phyloP scores from a whole-genome alignment of 1,139 yeast genomes.

The Pichiaceae sp. region DNA sequence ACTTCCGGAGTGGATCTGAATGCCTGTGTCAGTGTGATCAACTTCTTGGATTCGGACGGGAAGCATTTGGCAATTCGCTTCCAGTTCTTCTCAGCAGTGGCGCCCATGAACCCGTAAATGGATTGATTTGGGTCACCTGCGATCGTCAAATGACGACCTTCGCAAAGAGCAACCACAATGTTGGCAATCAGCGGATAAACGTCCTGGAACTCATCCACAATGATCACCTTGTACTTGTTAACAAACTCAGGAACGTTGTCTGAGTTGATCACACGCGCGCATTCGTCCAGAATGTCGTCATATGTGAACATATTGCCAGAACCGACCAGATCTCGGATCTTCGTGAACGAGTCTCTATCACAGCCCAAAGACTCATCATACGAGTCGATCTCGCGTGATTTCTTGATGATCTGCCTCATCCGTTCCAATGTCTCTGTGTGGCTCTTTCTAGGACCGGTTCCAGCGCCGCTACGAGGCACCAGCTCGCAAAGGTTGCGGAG shows the following conservation, averaged over 20 bases:
- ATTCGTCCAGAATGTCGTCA: constrained; percentile 28
- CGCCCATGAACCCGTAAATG: constrained; percentile 59
- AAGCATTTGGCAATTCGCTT: constrained; percentile 10
- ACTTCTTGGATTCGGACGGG: constrained; percentile 16
- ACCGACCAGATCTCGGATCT: constrained; percentile 24
- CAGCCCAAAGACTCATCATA: background rate
- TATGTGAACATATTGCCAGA: constrained; percentile 32
- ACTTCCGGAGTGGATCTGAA: constrained; percentile 57
- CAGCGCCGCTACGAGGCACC: background rate
- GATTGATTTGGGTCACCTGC: constrained; percentile 75
- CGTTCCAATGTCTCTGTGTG: background rate
- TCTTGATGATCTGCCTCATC: constrained; percentile 2
- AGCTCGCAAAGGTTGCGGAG: constrained; percentile 1
- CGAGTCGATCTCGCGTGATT: background rate
- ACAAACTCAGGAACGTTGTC: constrained; percentile 8
- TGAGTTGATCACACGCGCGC: constrained; percentile 20
- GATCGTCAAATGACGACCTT: constrained; percentile 44
- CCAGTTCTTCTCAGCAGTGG: constrained; percentile 23
- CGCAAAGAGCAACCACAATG: constrained; percentile 32
- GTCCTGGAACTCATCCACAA: constrained; percentile 77
- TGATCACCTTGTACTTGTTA: constrained; percentile 28
- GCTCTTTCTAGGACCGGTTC: background rate
- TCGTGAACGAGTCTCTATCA: constrained; percentile 7
- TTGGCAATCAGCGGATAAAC: constrained; percentile 44
- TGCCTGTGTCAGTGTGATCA: constrained; percentile 35